Percentiles rank a stretch among this genome's conserved stretches.
Conservation (phyloP, 1,139 yeast genomes). For the Kodamaea anthophila region DNA sequence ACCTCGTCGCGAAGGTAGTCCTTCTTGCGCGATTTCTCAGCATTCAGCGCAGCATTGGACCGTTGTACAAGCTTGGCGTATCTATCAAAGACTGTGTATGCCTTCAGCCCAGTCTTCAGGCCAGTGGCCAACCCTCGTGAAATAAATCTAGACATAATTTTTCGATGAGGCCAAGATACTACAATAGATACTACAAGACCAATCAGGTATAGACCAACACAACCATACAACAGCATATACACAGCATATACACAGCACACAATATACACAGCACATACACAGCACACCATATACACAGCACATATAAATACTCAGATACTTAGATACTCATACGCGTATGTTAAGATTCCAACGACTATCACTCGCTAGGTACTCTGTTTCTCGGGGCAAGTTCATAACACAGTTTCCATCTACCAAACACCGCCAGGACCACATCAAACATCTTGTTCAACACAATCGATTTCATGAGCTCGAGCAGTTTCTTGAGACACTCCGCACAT, state of each 20-base stretch:
- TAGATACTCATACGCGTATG: too few species aligned
- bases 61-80: slow-evolving; percentile 55
- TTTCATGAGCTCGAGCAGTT: slow-evolving; percentile 2
- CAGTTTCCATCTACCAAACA: slow-evolving; percentile 1
- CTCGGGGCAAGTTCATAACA: background rate
- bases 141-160: background rate
- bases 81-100: slow-evolving; percentile 62
- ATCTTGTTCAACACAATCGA: slow-evolving; percentile 1
- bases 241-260: too few species aligned
- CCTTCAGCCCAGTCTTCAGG: slow-evolving; percentile 20
- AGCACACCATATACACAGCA: too few species aligned
- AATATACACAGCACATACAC: too few species aligned
- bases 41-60: slow-evolving; percentile 44
- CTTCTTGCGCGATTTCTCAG: slow-evolving; percentile 47
- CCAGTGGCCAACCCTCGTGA: background rate
- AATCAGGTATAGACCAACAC: too few species aligned
- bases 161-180: too few species aligned
- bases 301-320: too few species aligned
- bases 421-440: slow-evolving; percentile 1
- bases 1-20: slow-evolving; percentile 75
- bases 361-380: too few species aligned
- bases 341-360: too few species aligned
- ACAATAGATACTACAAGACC: too few species aligned
- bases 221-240: too few species aligned
- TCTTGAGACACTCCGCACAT: slow-evolving; percentile 1